These are phyloP conservation scores for Strobilomyces dryophilus DNA, from an alignment of 768 basidiomycete species.

Conservation along the genomic window DNA sequence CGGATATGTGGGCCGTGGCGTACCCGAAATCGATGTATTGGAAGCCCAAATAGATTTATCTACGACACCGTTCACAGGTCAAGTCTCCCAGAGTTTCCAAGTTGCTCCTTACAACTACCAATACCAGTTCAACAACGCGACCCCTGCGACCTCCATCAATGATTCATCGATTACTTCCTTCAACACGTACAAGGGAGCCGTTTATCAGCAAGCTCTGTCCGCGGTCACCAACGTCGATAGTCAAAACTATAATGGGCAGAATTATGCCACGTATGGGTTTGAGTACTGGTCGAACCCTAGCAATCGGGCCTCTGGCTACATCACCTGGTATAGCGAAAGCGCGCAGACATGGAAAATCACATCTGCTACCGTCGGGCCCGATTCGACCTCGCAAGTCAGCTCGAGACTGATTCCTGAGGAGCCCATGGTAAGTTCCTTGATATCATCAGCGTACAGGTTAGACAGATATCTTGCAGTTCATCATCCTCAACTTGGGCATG, in stretches of 20 bases:
- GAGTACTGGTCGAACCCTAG: slow-evolving; percentile 81
- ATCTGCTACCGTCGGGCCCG: slow-evolving; percentile 62
- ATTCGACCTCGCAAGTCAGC: slow-evolving; percentile 52
- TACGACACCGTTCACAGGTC: slow-evolving; percentile 45
- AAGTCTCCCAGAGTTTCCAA: slow-evolving; percentile 81
- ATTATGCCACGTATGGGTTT: slow-evolving; percentile 63
- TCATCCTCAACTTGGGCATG: slow-evolving; percentile 85
- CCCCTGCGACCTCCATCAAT: slow-evolving; percentile 51
- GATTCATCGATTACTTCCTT: slow-evolving; percentile 46
- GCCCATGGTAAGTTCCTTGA: slow-evolving; percentile 69
- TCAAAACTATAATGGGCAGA: slow-evolving; percentile 50
- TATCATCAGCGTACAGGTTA: background rate
- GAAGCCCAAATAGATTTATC: slow-evolving; percentile 70
- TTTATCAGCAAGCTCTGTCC: slow-evolving; percentile 72
- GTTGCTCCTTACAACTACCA: slow-evolving; percentile 72
- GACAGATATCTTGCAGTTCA: slow-evolving; percentile 45
- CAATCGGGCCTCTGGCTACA: slow-evolving; percentile 62
- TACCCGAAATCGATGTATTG: slow-evolving; percentile 91
- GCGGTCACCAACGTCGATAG: slow-evolving; percentile 55
- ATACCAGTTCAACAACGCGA: slow-evolving; percentile 55
- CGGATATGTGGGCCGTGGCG: slow-evolving; percentile 59
- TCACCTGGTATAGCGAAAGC: slow-evolving; percentile 78
- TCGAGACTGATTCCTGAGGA: slow-evolving; percentile 79
- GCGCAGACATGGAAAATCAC: slow-evolving; percentile 68
- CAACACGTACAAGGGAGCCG: slow-evolving; percentile 69